These are phyloP conservation scores for Vicia villosa DNA, from an alignment of 306 rosid genomes.

Conservation along the genomic window DNA sequence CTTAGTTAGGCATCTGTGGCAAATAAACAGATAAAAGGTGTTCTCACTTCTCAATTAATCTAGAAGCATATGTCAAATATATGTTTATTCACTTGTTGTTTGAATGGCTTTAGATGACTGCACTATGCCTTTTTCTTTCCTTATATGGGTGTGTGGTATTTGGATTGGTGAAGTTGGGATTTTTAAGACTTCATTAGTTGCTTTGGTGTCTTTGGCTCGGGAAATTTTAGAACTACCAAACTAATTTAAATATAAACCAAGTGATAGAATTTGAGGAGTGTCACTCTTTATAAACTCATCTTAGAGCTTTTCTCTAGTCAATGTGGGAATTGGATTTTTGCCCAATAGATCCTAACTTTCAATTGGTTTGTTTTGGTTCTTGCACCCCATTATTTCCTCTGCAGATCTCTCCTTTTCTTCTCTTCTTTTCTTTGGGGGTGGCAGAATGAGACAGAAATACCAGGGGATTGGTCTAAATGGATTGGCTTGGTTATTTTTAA, in stretches of 20 bases:
- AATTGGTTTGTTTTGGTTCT: constrained; percentile 23
- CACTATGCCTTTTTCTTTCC: constrained; percentile 13
- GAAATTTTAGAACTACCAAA: constrained; percentile 12
- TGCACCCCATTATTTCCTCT: constrained; percentile 2
- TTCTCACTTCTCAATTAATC: constrained; percentile 29
- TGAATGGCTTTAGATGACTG: constrained; percentile 36
- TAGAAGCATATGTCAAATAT: constrained; percentile 11
- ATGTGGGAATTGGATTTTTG: too few species aligned
- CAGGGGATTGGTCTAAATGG: neutral
- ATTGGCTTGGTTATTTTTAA: constrained; percentile 23
- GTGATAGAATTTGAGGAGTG: neutral
- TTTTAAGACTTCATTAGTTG: neutral
- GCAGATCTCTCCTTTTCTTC: constrained; percentile 8
- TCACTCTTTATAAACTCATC: too few species aligned
- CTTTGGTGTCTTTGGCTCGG: constrained; percentile 12
- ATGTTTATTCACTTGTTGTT: constrained; percentile 24
- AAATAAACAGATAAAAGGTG: constrained; percentile 34
- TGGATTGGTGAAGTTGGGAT: constrained; percentile 15
- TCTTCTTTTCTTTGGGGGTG: neutral
- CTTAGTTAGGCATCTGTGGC: constrained; percentile 4
- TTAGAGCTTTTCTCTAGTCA: too few species aligned
- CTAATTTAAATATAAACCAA: constrained; percentile 21
- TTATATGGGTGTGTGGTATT: constrained; percentile 5
- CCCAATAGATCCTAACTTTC: neutral
- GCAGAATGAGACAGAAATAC: neutral